A percentile compares a stretch with the other conserved stretches of the same genome.
These are phyloP conservation scores for Gracilaria vermiculophylla DNA, from an alignment of 23 red algal species.

Conservation along the genomic window DNA sequence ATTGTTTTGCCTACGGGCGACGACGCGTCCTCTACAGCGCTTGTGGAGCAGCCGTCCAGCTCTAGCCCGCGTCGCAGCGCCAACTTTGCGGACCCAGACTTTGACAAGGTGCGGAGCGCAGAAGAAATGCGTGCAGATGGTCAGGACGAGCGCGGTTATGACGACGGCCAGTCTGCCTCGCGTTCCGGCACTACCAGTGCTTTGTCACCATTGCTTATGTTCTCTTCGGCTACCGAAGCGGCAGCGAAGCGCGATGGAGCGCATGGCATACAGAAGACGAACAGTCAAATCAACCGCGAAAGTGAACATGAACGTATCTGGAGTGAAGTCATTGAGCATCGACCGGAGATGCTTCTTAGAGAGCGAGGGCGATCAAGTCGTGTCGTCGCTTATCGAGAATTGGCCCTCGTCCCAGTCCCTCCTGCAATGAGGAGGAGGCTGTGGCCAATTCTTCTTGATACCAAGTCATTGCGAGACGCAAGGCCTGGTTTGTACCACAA, in stretches of 20 bases:
- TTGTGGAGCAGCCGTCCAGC: not conserved
- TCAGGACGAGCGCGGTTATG: not conserved
- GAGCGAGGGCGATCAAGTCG: constrained; percentile 53
- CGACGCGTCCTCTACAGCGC: not conserved
- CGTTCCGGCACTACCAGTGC: not conserved
- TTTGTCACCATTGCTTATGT: constrained; percentile 56
- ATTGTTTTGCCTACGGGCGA: not conserved
- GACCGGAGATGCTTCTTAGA: constrained; percentile 37
- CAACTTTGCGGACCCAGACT: constrained; percentile 32
- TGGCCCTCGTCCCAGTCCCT: constrained; percentile 57
- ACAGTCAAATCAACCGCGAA: constrained; percentile 53
- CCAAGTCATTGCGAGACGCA: constrained; percentile 33
- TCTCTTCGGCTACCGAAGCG: constrained; percentile 52
- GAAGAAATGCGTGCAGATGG: not conserved
- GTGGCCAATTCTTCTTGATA: constrained; percentile 61
- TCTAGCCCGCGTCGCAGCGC: not conserved
- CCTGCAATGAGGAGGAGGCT: constrained; percentile 44
- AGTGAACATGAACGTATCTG: constrained; percentile 51
- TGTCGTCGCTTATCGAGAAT: constrained; percentile 44
- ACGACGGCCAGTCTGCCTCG: not conserved
- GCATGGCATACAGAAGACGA: constrained; percentile 21
- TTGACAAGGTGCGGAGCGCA: not conserved
- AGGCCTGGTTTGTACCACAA: constrained; percentile 41
- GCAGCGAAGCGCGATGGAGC: constrained; percentile 41
- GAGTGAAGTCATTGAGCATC: constrained; percentile 37